Evolutionary conservation across 768 basidiomycete genomes (phyloP), one percentile per base, ranked within the genome.

Genomic region (Tylopilus felleus): DNA sequence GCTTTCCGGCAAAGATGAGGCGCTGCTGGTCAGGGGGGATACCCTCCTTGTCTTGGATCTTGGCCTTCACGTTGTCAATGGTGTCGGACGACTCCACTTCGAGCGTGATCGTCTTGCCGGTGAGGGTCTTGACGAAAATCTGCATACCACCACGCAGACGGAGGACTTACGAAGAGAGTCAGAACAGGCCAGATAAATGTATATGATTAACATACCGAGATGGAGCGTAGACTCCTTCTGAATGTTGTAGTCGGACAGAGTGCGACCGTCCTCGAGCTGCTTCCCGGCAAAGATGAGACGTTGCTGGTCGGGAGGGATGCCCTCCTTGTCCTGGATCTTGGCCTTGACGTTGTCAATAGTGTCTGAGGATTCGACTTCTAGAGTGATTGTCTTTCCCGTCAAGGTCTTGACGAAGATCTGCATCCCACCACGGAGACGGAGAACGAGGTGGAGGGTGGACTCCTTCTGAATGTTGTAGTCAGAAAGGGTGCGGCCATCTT

Each of bases 381-480:
- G 75, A n/a, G 91, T 93, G 72, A 92, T 92, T 0, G 93, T 94
- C 78, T 94, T 95, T 27, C 90, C 90, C 4, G 92, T 93, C 44
- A 89, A 57, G 0, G 87, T 89, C 77, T 89, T 88, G 19, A 88
- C 87, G 57, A 90, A 89, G 50, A 89, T 89, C 56, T 89, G 87
- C 86, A 89, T 89, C 42, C 92, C 91, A 57, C 92, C 93, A 64
- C 91, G 88, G n/a, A 96, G 84, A 71, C 93, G 89, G 28, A 95
- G 83, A 23, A 94, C 91, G 0, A 64, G 81, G 65, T 95, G 93
- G 49, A 96, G 86, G 36, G 93, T 95, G 0, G 87, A 90, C 75
- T 96, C 93, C 77, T 95, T 95, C 81, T 96, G 93, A 62, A 96
- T 94, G 70, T 93, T 92, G 69, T 93, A 92, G 61, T 90, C 90